Conservation (phyloP, 495 filamentous ascomycete species). For the Penicillium daleae region DNA sequence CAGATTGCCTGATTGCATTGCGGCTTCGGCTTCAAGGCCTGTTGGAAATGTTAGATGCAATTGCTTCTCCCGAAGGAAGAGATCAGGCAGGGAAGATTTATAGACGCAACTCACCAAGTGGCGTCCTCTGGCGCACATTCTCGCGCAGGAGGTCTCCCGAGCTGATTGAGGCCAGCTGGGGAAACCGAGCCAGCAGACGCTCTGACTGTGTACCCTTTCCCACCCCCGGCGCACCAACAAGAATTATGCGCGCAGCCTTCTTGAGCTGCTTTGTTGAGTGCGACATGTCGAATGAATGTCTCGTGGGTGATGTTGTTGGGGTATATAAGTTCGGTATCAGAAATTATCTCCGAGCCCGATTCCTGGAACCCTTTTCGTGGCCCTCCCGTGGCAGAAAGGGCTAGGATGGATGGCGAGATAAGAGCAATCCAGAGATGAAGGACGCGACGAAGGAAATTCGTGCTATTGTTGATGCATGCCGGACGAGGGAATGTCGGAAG, state of each 20-base stretch:
- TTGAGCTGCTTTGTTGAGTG: slow-evolving; percentile 57
- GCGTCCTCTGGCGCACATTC: slow-evolving; percentile 86
- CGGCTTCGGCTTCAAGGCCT: slow-evolving; percentile 87
- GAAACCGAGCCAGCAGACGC: slow-evolving; percentile 80
- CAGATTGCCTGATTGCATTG: slow-evolving; percentile 81
- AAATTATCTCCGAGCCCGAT: slow-evolving; percentile 15
- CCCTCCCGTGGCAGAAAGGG: not conserved
- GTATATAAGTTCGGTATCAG: slow-evolving; percentile 10
- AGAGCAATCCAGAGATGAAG: not conserved
- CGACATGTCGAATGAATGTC: slow-evolving; percentile 23
- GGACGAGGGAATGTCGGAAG: not conserved
- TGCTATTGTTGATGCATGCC: slow-evolving; percentile 18
- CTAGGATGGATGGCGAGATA: not conserved
- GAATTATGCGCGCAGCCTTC: slow-evolving; percentile 87
- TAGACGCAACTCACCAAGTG: slow-evolving; percentile 65
- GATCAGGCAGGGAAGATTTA: not conserved
- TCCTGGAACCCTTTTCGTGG: slow-evolving; percentile 13
- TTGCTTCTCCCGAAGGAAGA: not conserved
- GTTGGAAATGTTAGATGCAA: slow-evolving; percentile 9
- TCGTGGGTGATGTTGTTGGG: not conserved
- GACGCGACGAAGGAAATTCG: slow-evolving; percentile 3
- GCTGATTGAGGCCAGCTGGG: slow-evolving; percentile 87
- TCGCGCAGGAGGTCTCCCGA: slow-evolving; percentile 90
- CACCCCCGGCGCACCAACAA: slow-evolving; percentile 88
- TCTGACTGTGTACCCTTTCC: slow-evolving; percentile 97